These are phyloP conservation scores for Podospora sp. DNA, from an alignment of 495 filamentous ascomycete species.

Conservation along the genomic window DNA sequence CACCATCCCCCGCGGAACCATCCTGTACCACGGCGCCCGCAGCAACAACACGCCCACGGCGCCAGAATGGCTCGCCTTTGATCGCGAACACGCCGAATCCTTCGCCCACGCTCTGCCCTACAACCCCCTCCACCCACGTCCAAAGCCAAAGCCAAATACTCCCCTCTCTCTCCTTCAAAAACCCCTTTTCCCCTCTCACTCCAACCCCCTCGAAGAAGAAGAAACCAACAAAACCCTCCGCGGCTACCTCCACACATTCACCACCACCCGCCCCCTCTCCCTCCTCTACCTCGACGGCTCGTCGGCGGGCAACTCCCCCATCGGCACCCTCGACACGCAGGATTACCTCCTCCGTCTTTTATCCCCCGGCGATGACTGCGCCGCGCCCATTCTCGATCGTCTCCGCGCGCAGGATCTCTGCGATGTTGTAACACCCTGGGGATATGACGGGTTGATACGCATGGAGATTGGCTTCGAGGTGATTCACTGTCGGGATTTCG, in stretches of 20 bases:
- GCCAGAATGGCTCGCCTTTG: constrained; percentile 71
- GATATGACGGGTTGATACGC: constrained; percentile 62
- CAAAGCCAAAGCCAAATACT: not conserved
- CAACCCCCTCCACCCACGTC: not conserved
- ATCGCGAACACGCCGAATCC: constrained; percentile 65
- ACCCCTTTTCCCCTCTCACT: not conserved
- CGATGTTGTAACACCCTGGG: constrained; percentile 51
- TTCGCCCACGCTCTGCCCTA: constrained; percentile 46
- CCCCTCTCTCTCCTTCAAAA: not conserved
- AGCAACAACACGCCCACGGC: constrained; percentile 44
- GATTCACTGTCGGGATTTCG: constrained; percentile 37
- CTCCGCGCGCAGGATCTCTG: constrained; percentile 55
- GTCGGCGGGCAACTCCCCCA: constrained; percentile 58
- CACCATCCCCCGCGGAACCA: constrained; percentile 57
- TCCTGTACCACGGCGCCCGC: constrained; percentile 64
- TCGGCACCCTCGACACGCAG: constrained; percentile 65
- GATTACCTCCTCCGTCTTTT: constrained; percentile 52
- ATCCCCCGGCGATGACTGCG: not conserved
- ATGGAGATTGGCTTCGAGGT: constrained; percentile 74
- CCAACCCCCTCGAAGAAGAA: not conserved
- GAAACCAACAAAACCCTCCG: constrained; percentile 14
- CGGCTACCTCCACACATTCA: constrained; percentile 61
- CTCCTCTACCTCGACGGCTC: constrained; percentile 66
- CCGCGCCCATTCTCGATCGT: constrained; percentile 35
- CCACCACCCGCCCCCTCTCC: constrained; percentile 49